Base-by-base conservation (phyloP, 257 asterid species). In the Solanum okadae region DNA sequence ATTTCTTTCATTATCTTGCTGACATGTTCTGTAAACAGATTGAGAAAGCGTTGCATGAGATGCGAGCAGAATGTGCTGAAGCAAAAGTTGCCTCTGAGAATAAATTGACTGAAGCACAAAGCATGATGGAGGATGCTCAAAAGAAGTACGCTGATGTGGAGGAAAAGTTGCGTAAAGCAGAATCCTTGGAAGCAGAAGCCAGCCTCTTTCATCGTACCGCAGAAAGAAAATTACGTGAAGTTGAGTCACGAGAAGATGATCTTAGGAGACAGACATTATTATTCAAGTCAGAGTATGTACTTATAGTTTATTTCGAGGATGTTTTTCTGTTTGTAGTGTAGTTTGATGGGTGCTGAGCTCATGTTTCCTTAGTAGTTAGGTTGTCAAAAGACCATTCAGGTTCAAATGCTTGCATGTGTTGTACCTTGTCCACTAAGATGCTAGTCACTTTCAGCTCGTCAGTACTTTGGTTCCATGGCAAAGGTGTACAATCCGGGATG, bases 191-290 rank as follows among this genome's bases (percentile, higher is more conserved):
- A 92, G 94, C 94, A 27, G 99, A 96, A 90, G 98, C 99, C n/a
- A 91, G 90, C 88, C 91, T 98, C 59, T 96, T 87, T 91, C 98
- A 95, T 76, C 93, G 94, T 86, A 91, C 91, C 29, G 99, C 99
- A 59, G 98, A 94, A 93, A 97, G 99, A 88, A 97, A 94, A 93
- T 90, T 97, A 89, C 93, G 90, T 72, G 99, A 97, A 92, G 96
- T 95, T 89, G 98, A 96, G 93, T 97, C 93, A 83, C 97, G 98
- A 31, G 99, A 97, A 90, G 99, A 97, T 94, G 98, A 96, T 90
- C 94, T 96, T 86, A 90, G 99, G 89, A 94, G 98, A 90, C 95
- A 91, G 67, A 93, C 92, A 79, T 84, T 87, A 89, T 88, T 95
- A 34, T 95, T 96, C 44, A 95, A 97, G 84, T 88, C 97, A 33